Evolutionary conservation across 163 green algal species (phyloP).

Genomic region (Chlorella variabilis): DNA sequence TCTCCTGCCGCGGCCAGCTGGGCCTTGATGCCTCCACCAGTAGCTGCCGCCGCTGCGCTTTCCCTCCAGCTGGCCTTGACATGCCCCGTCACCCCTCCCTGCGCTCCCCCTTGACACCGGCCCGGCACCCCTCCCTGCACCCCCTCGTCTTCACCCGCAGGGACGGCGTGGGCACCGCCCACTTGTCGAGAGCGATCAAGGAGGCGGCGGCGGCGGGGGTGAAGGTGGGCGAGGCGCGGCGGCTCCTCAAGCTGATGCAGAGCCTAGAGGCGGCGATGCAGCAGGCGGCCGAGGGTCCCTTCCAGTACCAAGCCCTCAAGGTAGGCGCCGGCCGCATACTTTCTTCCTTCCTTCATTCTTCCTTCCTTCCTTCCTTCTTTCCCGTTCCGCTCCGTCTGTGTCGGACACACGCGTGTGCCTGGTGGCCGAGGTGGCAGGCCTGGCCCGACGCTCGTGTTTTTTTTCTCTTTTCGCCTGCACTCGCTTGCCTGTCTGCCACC

Average conservation of each 20-base stretch:
- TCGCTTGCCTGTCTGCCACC: neutral
- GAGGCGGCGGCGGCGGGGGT: conserved; percentile 77
- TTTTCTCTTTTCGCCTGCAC: neutral
- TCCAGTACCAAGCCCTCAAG: conserved; percentile 40
- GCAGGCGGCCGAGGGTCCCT: conserved; percentile 39
- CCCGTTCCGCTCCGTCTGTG: no score
- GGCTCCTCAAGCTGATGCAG: conserved; percentile 80
- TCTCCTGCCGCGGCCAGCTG: no score
- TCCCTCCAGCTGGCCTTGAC: no score
- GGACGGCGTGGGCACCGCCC: conserved; percentile 29
- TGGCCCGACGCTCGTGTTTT: no score
- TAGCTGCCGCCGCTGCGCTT: no score
- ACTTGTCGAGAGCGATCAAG: conserved; percentile 68
- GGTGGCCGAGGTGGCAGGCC: no score
- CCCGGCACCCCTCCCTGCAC: neutral
- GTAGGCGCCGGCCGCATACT: conserved; percentile 1
- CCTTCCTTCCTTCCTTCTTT: no score
- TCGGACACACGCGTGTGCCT: no score
- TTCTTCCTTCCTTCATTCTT: no score
- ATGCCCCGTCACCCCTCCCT: no score
- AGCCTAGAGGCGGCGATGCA: conserved; percentile 64
- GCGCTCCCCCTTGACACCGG: neutral
- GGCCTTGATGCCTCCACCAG: no score
- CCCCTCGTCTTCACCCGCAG: neutral
- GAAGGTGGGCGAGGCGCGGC: conserved; percentile 67